Percentiles rank a stretch among this genome's conserved stretches.
Conservation (phyloP, 108 stramenopile species). For the Cyclotella baltica region DNA sequence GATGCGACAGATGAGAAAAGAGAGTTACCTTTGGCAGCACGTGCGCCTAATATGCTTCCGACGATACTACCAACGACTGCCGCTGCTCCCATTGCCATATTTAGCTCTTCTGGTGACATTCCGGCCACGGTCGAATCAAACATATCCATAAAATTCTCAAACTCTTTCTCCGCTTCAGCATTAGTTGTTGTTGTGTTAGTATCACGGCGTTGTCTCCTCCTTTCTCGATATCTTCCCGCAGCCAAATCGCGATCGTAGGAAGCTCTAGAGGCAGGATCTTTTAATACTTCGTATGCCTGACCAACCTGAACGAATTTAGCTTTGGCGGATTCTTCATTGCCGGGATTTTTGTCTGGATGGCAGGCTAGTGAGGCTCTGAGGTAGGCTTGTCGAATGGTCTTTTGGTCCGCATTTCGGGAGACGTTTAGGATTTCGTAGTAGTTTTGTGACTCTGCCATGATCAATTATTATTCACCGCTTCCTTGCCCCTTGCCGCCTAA, state of each 20-base stretch:
- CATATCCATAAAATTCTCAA: constrained; percentile 62
- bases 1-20: constrained; percentile 58
- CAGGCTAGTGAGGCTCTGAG: constrained; percentile 63
- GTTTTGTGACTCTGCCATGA: constrained; percentile 12
- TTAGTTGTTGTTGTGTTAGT: background rate
- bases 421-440: constrained; percentile 80
- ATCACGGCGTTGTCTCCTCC: constrained; percentile 6
- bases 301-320: constrained; percentile 82
- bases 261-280: constrained; percentile 60
- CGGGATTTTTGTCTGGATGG: constrained; percentile 87
- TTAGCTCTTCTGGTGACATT: constrained; percentile 75
- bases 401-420: constrained; percentile 46
- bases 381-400: constrained; percentile 79
- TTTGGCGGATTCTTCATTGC: constrained; percentile 63
- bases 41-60: constrained; percentile 60
- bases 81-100: constrained; percentile 65
- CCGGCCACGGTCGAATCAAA: constrained; percentile 74
- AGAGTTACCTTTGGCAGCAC: constrained; percentile 40
- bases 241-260: constrained; percentile 69
- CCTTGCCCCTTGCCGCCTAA: background rate
- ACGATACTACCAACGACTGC: constrained; percentile 65
- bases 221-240: constrained; percentile 24
- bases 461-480: background rate
- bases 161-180: constrained; percentile 32
- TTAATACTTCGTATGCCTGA: constrained; percentile 79